Conservation (phyloP, 371 early-diverging fungal genomes). For the Mucor circinelloides region DNA sequence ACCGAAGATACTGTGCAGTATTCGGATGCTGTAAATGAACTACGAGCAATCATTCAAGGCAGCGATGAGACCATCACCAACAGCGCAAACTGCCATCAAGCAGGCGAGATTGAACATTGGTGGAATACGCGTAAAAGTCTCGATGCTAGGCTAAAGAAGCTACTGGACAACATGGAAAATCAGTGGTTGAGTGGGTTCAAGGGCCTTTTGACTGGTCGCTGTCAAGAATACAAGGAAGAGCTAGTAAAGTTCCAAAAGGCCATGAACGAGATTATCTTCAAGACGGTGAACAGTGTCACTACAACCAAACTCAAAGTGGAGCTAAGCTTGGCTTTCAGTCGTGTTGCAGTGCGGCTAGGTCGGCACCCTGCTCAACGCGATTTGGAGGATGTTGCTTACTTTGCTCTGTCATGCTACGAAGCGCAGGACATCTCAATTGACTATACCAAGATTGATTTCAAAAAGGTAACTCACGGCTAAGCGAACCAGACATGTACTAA, state of each 20-base stretch:
- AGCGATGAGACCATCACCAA: constrained; percentile 58
- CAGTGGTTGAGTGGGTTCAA: constrained; percentile 86
- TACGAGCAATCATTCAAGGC: constrained; percentile 58
- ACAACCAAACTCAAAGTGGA: constrained; percentile 30
- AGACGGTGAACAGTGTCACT: not conserved
- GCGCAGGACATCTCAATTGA: constrained; percentile 48
- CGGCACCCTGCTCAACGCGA: constrained; percentile 45
- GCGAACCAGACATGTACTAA: not conserved
- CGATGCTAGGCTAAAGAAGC: constrained; percentile 63
- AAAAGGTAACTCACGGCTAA: constrained; percentile 35
- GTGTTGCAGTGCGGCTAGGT: constrained; percentile 62
- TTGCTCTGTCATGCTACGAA: constrained; percentile 66
- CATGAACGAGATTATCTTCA: constrained; percentile 17
- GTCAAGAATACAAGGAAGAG: constrained; percentile 20
- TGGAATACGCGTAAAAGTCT: constrained; percentile 72
- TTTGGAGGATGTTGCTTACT: constrained; percentile 73
- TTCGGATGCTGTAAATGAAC: constrained; percentile 40
- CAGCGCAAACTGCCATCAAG: constrained; percentile 40
- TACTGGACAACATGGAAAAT: constrained; percentile 67
- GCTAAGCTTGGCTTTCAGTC: constrained; percentile 57
- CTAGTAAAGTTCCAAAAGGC: constrained; percentile 26
- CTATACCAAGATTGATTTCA: constrained; percentile 56
- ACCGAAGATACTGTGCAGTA: constrained; percentile 13
- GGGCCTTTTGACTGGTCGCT: constrained; percentile 33
- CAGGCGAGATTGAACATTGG: constrained; percentile 74